Conservation (phyloP, 2,329 filamentous ascomycete genomes). For the Verticillium klebahnii region DNA sequence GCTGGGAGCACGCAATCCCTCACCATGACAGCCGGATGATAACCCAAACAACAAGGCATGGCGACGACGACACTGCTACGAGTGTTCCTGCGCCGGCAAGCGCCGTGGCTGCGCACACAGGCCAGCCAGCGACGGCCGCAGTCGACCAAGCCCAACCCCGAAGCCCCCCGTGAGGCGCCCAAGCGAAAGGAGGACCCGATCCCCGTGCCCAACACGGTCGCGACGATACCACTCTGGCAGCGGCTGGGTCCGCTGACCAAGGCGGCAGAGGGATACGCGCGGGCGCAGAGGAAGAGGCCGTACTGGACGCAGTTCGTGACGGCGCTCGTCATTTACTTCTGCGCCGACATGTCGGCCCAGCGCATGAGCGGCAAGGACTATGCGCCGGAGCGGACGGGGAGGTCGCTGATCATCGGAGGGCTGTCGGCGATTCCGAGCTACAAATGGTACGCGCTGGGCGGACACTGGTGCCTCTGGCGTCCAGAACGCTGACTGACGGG, state of each 20-base stretch:
- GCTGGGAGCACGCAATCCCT: neutral
- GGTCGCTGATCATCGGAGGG: slow-evolving; percentile 71
- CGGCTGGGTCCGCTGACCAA: slow-evolving; percentile 53
- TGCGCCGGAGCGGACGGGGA: slow-evolving; percentile 62
- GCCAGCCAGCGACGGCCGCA: slow-evolving; percentile 15
- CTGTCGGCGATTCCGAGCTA: slow-evolving; percentile 73
- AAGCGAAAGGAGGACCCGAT: slow-evolving; percentile 27
- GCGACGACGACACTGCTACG: slow-evolving; percentile 17
- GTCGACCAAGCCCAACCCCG: slow-evolving; percentile 15
- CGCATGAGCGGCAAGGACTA: slow-evolving; percentile 59
- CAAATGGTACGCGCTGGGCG: slow-evolving; percentile 58
- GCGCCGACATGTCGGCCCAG: slow-evolving; percentile 75
- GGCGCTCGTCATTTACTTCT: slow-evolving; percentile 72
- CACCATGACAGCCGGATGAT: slow-evolving; percentile 5
- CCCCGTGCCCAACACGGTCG: slow-evolving; percentile 36
- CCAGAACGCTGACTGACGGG: neutral
- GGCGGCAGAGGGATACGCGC: slow-evolving; percentile 56
- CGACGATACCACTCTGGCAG: slow-evolving; percentile 46
- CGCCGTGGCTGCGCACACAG: slow-evolving; percentile 15
- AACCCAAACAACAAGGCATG: slow-evolving; percentile 10
- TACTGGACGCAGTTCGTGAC: slow-evolving; percentile 76
- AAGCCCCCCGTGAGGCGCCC: slow-evolving; percentile 6
- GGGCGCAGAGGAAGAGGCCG: slow-evolving; percentile 66
- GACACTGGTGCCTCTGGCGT: neutral
- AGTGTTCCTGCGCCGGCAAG: slow-evolving; percentile 21